Base-by-base conservation (phyloP, 257 asterid species). In the Capsicum rhomboideum region DNA sequence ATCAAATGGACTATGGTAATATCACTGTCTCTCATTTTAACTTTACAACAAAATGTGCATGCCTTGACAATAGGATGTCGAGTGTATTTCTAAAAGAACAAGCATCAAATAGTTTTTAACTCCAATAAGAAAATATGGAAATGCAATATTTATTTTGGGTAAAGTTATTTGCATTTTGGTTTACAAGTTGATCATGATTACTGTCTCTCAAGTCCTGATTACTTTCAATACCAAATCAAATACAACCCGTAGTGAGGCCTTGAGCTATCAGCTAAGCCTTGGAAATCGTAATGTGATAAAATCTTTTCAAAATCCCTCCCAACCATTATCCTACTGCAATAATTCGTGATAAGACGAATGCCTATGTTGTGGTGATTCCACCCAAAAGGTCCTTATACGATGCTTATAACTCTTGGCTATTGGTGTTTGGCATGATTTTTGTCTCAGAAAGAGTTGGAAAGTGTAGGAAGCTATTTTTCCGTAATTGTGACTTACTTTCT, bases 1-100 rank as follows among this genome's bases (percentile, higher is more conserved):
- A 91, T 55, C 83, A 89, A 20, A 83, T 94, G 71, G 92, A 93
- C 87, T 86, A 86, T 34, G 97, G 98, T 94, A 89, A 88, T 91
- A 63, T 21, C 87, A 10, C 72, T 34, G 18, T 61, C 79, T 49
- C 44, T 26, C 46, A 1, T 49, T 17, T 50, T 9, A 4, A 52
- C 16, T 49, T 50, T 77, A 26, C 3, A 0, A 18, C 28, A 77
- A 77, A 77, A 23, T 17, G 17, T 28, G 82, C 46, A 16, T 26
- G 46, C 28, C 10, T 50, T 26, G 81, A 16, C 46, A 77, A 52
- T 4, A 28, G 18, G 64, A 50, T 46, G 6, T 77, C 10, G 44
- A 77, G 26, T 50, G 26, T 74, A 50, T 75, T 75, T 49, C 4
- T 52, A 7, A 2, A 28, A 50, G 26, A 16, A 50, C 63, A 77